Evolutionary conservation across 768 basidiomycete genomes (phyloP), one percentile per base, ranked within the genome.

Genomic region (Paxillus ammoniavirescens): DNA sequence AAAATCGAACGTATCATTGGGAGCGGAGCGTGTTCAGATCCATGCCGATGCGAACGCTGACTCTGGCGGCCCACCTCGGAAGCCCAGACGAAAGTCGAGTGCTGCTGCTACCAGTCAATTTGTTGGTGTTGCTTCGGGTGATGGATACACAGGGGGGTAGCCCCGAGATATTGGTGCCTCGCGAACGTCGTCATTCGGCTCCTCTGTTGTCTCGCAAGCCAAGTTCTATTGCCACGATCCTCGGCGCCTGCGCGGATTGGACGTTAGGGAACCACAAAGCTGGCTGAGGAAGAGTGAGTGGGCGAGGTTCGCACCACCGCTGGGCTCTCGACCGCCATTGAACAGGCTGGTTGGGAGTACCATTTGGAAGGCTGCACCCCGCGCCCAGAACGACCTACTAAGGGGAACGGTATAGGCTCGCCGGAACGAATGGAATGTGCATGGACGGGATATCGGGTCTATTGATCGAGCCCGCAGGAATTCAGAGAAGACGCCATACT

Each of bases 161-260:
- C 26, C 28, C 66, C 5, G 61, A 60, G 46, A 7, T 67, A 4
- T 47, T 65, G 7, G 58, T 69, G 8, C 65, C 42, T 4, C 60
- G 67, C 4, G 67, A 69, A 49, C 67, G 69, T 2, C 63, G 69
- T 10, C 68, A 68, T 42, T 69, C 68, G 1, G 65, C 69, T 2
- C 68, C 68, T 0, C 49, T 69, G 23, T 41, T 69, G 28, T 61
- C 64, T 26, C 40, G 43, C 12, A 21, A 23, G 31, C 21, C 14
- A 37, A 46, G 43, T 44, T 8, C 18, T 50, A 5, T 53, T 15
- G 3, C 18, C 26, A 33, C 31, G 18, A 23, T 3, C 50, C 18
- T 30, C 26, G 37, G 35, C 18, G 26, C 40, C 9, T 55, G 49
- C 8, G 42, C 55, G 8, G 68, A 69, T 17, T 69, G 68, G 68